These are phyloP conservation scores for Fusarium azukiicola DNA, from an alignment of 2,329 filamentous ascomycete genomes.

Conservation along the genomic window DNA sequence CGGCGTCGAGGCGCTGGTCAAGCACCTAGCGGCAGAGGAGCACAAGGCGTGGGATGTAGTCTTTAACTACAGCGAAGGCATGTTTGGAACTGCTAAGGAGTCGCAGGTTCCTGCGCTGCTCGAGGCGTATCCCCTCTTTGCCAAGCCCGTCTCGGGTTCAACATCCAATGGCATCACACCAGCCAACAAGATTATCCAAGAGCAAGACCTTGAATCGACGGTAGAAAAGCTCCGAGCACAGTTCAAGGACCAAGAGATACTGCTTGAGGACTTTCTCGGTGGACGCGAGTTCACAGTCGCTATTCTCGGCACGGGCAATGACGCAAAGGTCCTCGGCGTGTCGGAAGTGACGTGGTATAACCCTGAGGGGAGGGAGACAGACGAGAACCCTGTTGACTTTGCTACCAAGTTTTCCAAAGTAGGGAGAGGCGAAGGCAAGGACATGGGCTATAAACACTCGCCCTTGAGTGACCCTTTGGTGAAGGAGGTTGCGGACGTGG, in stretches of 20 bases:
- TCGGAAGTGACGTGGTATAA: neutral
- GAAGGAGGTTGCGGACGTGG: neutral
- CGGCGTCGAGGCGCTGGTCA: neutral
- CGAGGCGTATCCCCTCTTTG: constrained; percentile 1
- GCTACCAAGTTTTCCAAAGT: neutral
- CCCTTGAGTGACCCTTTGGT: neutral
- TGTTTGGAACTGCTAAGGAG: neutral
- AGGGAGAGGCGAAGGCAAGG: neutral
- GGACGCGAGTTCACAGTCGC: constrained; percentile 6
- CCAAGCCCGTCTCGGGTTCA: neutral
- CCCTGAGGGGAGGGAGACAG: neutral
- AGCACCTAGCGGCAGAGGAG: neutral
- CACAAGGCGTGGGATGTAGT: constrained; percentile 5
- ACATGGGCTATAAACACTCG: neutral
- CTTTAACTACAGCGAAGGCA: neutral
- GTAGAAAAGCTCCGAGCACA: neutral
- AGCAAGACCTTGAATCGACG: neutral
- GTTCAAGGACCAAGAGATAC: constrained; percentile 1
- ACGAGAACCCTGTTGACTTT: neutral
- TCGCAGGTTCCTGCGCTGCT: neutral
- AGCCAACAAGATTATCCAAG: neutral
- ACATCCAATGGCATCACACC: neutral
- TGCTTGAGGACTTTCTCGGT: neutral
- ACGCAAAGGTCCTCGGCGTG: neutral
- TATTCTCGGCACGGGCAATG: neutral